Base-by-base conservation (phyloP, 305 asterid genomes). In the Ilex paraguariensis region DNA sequence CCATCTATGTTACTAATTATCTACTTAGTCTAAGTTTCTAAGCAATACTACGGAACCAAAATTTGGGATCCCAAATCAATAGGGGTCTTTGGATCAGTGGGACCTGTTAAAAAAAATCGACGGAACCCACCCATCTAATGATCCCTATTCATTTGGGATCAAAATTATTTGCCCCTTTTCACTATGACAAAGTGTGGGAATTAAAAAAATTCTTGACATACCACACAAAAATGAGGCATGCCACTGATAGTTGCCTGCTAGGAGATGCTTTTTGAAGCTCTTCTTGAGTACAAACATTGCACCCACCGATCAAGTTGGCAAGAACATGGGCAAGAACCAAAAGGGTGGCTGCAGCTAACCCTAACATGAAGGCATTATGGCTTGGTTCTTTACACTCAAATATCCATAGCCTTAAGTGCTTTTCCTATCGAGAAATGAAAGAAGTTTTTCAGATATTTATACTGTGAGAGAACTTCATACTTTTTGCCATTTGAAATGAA, bases 151-250 rank as follows among this genome's bases (percentile, higher is more conserved):
- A 21, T 21, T 21, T 21, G 28, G 28, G 28, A 45, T 45, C 50
- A 0, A 45, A 45, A 7, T 45, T 45, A 45, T 45, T 45, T 2
- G 1, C 2, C 50, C 50, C 13, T 1, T 45, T 45, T 45, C 1
- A 45, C 9, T 45, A 8, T 45, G 50, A 7, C 50, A 45, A 45
- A 45, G 13, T 36, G 9, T 8, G 9, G 9, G 42, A 36, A 5
- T 0, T 45, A 10, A 46, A 0, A 57, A 15, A 12, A 50, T 17
- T 53, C 2, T 44, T 4, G 16, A 12, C 63, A 6, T 84, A 90
- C 97, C 95, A 88, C 54, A 94, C 78, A 54, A 91, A 77, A 64
- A 88, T 68, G 51, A 86, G 90, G 80, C 88, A 88, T 13, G 86
- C 87, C 54, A 83, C 59, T 0, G 98, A 88, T 58, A 91, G 53